Evolutionary conservation across 2,329 filamentous ascomycete genomes (phyloP).

Genomic region (Epichloe gansuensis): DNA sequence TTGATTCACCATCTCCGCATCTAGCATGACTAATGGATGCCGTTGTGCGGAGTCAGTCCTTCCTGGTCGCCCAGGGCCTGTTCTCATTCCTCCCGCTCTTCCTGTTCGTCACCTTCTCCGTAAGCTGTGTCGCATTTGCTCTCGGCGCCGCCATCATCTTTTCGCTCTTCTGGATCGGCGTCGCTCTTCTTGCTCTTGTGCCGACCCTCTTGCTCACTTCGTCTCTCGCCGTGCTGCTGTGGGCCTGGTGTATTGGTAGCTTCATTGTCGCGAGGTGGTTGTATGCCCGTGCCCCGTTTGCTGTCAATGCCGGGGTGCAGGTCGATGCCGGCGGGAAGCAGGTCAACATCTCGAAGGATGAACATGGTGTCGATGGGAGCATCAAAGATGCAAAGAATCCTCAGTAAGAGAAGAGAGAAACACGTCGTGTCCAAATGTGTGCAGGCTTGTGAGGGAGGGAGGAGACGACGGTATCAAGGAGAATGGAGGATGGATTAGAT

Average conservation of each 20-base stretch:
- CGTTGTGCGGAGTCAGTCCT: constrained; percentile 36
- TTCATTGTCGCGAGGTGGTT: constrained; percentile 39
- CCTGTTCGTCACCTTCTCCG: constrained; percentile 54
- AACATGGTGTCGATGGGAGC: constrained; percentile 12
- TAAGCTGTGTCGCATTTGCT: constrained; percentile 50
- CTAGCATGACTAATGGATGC: not conserved
- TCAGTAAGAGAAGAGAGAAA: not conserved
- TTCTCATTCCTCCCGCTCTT: constrained; percentile 54
- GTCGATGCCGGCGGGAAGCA: constrained; percentile 11
- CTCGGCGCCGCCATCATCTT: constrained; percentile 50
- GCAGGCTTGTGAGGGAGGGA: too few species aligned
- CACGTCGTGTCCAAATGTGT: too few species aligned
- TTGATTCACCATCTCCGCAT: not conserved
- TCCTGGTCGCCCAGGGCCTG: constrained; percentile 50
- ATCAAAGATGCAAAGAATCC: not conserved
- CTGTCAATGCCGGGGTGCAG: constrained; percentile 9
- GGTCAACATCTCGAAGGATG: constrained; percentile 11
- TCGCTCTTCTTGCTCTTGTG: constrained; percentile 54
- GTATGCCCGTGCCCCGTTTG: constrained; percentile 24
- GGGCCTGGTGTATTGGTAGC: constrained; percentile 51
- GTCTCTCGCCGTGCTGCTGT: constrained; percentile 48
- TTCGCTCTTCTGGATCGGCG: constrained; percentile 52
- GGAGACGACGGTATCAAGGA: not conserved
- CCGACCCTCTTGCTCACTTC: constrained; percentile 56
- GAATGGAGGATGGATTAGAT: not conserved